Conservation (phyloP, 2,329 filamentous ascomycete genomes). For the Chaetothyriales sp. region DNA sequence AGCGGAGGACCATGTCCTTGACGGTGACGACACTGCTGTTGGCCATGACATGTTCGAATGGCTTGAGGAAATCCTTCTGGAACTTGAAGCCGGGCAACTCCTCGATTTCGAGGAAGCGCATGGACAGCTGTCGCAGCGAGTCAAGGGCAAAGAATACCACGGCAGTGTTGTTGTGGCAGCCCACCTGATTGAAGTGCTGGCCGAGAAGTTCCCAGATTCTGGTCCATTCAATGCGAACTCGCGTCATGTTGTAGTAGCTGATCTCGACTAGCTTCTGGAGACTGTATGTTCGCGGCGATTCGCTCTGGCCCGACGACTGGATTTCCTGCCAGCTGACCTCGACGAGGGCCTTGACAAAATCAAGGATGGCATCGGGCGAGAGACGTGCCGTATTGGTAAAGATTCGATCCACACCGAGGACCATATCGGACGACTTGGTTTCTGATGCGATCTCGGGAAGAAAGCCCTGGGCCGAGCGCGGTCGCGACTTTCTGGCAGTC, state of each 20-base stretch:
- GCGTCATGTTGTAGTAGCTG: slow-evolving; percentile 98
- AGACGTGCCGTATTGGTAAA: slow-evolving; percentile 93
- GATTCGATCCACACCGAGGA: slow-evolving; percentile 84
- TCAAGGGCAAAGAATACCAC: slow-evolving; percentile 97
- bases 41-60: slow-evolving; percentile 92
- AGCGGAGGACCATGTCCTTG: slow-evolving; percentile 93
- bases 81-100: slow-evolving; percentile 98
- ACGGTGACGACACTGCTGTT: slow-evolving; percentile 84
- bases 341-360: slow-evolving; percentile 81
- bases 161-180: slow-evolving; percentile 87
- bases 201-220: slow-evolving; percentile 97
- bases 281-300: slow-evolving; percentile 91
- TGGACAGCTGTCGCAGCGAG: slow-evolving; percentile 84
- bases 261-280: slow-evolving; percentile 97
- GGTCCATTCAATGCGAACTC: slow-evolving; percentile 96
- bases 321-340: slow-evolving; percentile 99
- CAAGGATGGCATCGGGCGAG: slow-evolving; percentile 83
- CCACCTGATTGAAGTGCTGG: slow-evolving; percentile 95
- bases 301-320: slow-evolving; percentile 87
- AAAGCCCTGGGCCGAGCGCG: slow-evolving; percentile 37
- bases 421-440: slow-evolving; percentile 79
- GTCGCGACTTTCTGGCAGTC: slow-evolving; percentile 33
- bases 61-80: slow-evolving; percentile 97
- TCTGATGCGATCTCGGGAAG: slow-evolving; percentile 77
- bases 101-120: slow-evolving; percentile 98